These are phyloP conservation scores for Diaporthe ilicicola DNA, from an alignment of 2,329 filamentous ascomycete genomes.

Conservation along the genomic window DNA sequence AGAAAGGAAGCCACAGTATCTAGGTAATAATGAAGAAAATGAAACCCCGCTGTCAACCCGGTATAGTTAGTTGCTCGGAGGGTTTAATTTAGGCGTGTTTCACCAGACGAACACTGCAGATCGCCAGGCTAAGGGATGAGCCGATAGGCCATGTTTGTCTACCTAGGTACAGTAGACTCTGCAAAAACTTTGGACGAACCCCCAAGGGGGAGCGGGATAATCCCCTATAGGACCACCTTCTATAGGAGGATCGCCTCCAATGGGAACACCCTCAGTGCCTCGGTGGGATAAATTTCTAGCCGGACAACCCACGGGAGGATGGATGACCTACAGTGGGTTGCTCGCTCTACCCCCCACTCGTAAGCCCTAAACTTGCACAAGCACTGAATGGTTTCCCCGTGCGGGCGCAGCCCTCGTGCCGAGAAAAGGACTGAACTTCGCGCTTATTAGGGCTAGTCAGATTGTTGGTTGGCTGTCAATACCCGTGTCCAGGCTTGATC, in stretches of 20 bases:
- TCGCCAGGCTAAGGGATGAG: conserved; percentile 4
- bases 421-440: background rate
- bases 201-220: background rate
- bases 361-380: too few relatives aligned
- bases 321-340: too few relatives aligned
- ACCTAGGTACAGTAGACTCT: too few relatives aligned
- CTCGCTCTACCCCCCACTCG: too few relatives aligned
- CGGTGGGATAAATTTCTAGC: too few relatives aligned
- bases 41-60: background rate
- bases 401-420: background rate
- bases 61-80: conserved; percentile 3
- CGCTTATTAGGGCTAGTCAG: background rate
- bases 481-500: background rate
- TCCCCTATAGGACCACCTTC: too few relatives aligned
- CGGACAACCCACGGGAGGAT: too few relatives aligned
- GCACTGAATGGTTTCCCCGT: background rate
- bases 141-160: background rate
- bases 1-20: background rate
- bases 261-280: too few relatives aligned
- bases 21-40: background rate
- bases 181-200: conserved; percentile 6
- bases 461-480: background rate
- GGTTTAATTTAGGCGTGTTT: conserved; percentile 5
- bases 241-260: too few relatives aligned
- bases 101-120: conserved; percentile 8